Base-by-base conservation (phyloP, 1,139 yeast genomes). In the Pichiaceae sp. region DNA sequence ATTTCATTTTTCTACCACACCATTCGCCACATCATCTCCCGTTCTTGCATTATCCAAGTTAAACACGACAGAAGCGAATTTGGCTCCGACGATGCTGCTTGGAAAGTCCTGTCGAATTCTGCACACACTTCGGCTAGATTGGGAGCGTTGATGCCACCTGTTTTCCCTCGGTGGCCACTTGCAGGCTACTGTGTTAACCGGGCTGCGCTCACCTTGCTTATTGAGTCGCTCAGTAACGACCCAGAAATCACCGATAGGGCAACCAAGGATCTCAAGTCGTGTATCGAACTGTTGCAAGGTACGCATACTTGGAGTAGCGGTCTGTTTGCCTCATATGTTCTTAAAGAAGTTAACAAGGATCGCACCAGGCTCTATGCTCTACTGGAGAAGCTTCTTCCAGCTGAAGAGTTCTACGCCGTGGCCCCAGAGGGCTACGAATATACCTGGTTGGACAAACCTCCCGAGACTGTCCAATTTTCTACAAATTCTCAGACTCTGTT, bases 91-190 rank as follows among this genome's bases (percentile, higher is more conserved):
- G 11, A 14, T 5, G 39, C 30, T 5, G 75, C 83, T 15, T 77
- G 87, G 80, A 85, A 87, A 17, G 79, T 81, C 44, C 81, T 85
- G 8, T 81, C 80, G 63, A 86, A 80, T 55, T 84, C 91, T 0
- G 86, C 91, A 2, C 73, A 84, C 50, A 80, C 79, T 82, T 78
- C 81, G 45, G 73, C 83, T 2, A 24, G 27, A 20, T 32, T 39
- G 7, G 29, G 31, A 11, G 33, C 34, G 11, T 8, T 12, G 5
- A 16, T 32, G 4, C 36, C 37, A 5, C 18, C 29, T 15, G 33
- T 31, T n/a, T 35, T 33, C n/a, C 14, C 19, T 6, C 17, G 29
- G 3, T 37, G 37, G 3, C 42, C 33, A 16, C 16, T 32, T 7
- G 28, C 34, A 12, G 20, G 37, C 14, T 32, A 23, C 19, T 37